phyloP scores from a whole-genome alignment of 2,329 filamentous ascomycete species.

The Cytospora mali region DNA sequence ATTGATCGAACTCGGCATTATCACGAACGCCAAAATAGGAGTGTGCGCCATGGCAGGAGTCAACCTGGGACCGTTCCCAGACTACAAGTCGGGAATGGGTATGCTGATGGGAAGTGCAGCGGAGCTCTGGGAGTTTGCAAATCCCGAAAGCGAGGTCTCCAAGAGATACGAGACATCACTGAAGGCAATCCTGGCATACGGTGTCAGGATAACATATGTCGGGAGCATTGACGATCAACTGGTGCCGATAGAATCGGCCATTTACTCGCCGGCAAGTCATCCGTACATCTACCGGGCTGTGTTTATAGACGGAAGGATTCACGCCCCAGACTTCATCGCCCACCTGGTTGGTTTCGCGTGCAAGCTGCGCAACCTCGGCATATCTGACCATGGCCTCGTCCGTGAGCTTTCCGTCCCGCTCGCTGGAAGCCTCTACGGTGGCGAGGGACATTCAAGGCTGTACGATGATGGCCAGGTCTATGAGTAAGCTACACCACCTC shows the following conservation, averaged over 20 bases:
- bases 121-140: conserved; percentile 91
- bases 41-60: conserved; percentile 89
- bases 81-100: conserved; percentile 85
- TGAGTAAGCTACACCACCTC: conserved; percentile 51
- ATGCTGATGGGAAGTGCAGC: conserved; percentile 88
- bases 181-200: conserved; percentile 73
- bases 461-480: conserved; percentile 92
- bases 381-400: conserved; percentile 91
- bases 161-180: conserved; percentile 78
- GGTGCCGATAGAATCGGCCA: conserved; percentile 90
- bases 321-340: conserved; percentile 91
- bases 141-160: conserved; percentile 79
- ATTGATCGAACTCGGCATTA: conserved; percentile 84
- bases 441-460: conserved; percentile 89
- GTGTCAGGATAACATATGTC: conserved; percentile 82
- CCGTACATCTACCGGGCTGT: conserved; percentile 95
- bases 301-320: conserved; percentile 90
- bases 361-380: conserved; percentile 89
- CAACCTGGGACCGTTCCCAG: conserved; percentile 87
- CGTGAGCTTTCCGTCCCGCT: conserved; percentile 86
- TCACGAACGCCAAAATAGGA: conserved; percentile 76
- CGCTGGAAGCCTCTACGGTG: conserved; percentile 86
- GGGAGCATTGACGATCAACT: conserved; percentile 97
- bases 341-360: conserved; percentile 91
- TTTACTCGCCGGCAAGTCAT: conserved; percentile 82